Evolutionary conservation across 768 basidiomycete genomes (phyloP), one percentile per base, ranked within the genome.

Genomic region (Russula earlei): DNA sequence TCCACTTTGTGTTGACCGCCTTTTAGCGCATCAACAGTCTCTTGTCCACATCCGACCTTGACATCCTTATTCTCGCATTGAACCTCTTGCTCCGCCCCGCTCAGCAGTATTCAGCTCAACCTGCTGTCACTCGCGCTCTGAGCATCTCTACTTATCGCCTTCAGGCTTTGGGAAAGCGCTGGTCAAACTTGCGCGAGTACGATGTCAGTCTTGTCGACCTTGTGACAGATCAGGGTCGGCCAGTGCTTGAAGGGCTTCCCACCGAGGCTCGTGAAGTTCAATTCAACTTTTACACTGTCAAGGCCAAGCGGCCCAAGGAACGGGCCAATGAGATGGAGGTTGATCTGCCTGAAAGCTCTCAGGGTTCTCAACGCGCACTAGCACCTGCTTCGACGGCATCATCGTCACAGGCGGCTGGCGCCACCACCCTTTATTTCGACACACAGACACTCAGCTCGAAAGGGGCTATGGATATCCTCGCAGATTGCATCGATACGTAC

Each of bases 91-190:
- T 97, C 27, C 87, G 96, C 31, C 94, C 95, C 2, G 85, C 91
- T 4, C 94, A 97, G 66, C 94, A 97, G 67, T 98, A 96, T 68
- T 92, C 90, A 8, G 82, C 85, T 14, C 86, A 91, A 64, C 85
- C 87, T 9, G 82, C 90, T 12, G 84, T 94, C 49, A 85, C 89
- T 38, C 82, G 87, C 62, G 83, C 84, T 1, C 77, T 90, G n/a
- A 86, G 78, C 69, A 86, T 88, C 55, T 91, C 85, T 34, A 87
- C 84, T 3, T 78, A 83, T 54, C 85, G 89, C 49, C 77, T 97
- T 12, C 81, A 87, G 58, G 84, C 85, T 20, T 81, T 98, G 33
- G 85, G 87, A 8, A 89, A 85, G 63, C 81, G 87, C 51, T 94
- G 91, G 87, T 81, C 87, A 11, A 81, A 84, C 67, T 67, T 91